A percentile compares a stretch with the other conserved stretches of the same genome.
These are phyloP conservation scores for Amanita fuliginea DNA, from an alignment of 768 basidiomycete genomes.

Conservation along the genomic window DNA sequence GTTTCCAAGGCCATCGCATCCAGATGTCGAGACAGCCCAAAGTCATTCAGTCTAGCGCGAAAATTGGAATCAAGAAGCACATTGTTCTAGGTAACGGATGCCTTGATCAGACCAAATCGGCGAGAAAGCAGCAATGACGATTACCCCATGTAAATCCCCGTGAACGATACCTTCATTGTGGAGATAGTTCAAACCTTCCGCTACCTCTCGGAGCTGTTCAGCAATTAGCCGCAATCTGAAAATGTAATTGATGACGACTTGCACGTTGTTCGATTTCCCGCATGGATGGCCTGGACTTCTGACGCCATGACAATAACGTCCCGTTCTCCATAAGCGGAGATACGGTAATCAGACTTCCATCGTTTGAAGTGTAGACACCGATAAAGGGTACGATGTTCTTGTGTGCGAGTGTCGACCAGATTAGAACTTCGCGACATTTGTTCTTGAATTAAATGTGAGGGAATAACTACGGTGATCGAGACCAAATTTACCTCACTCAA, in stretches of 20 bases:
- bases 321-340: constrained; percentile 2
- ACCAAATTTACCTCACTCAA: background rate
- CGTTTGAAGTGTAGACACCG: background rate
- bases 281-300: background rate
- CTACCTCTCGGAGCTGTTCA: background rate
- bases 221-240: background rate
- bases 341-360: background rate
- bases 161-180: background rate
- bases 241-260: background rate
- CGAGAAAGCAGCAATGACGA: background rate
- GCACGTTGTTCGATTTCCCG: background rate
- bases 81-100: background rate
- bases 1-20: background rate
- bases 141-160: background rate
- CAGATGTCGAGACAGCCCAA: background rate
- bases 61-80: background rate
- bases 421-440: background rate
- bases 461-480: background rate
- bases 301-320: background rate
- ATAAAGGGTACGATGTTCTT: background rate
- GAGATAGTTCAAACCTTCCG: background rate
- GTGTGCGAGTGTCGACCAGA: background rate
- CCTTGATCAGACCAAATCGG: background rate
- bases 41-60: background rate
- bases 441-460: background rate